Evolutionary conservation across 2,329 filamentous ascomycete species (phyloP).

Genomic region (Xylaria sp.): DNA sequence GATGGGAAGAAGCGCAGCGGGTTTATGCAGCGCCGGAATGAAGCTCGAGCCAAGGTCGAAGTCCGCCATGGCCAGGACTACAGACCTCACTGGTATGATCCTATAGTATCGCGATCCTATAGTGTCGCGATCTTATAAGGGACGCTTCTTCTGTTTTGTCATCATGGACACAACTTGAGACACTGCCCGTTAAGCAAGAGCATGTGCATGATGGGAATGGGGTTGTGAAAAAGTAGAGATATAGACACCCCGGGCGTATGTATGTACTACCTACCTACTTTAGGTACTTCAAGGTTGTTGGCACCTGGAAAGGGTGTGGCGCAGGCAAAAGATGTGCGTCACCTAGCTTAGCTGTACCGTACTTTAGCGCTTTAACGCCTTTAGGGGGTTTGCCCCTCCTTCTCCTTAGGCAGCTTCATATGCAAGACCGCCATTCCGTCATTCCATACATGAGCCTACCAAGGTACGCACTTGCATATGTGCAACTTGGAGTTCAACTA

Average conservation of each 20-base stretch:
- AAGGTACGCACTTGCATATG: constrained; percentile 26
- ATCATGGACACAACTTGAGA: constrained; percentile 21
- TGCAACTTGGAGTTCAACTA: constrained; percentile 7
- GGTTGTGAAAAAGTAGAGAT: neutral
- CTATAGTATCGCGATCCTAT: constrained; percentile 23
- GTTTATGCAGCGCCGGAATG: constrained; percentile 88
- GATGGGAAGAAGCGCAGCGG: constrained; percentile 84
- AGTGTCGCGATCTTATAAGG: constrained; percentile 14
- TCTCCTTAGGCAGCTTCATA: constrained; percentile 23
- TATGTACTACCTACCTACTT: neutral
- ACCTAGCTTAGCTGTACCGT: constrained; percentile 20
- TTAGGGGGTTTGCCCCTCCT: constrained; percentile 33
- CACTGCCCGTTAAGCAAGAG: neutral
- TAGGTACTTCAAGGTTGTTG: neutral
- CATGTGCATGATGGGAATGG: constrained; percentile 8
- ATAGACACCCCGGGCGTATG: constrained; percentile 14
- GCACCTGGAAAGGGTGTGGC: constrained; percentile 24
- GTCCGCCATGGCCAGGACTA: constrained; percentile 60
- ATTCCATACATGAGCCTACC: constrained; percentile 31
- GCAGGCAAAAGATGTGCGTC: constrained; percentile 34
- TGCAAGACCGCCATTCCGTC: constrained; percentile 16
- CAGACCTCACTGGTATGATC: constrained; percentile 10
- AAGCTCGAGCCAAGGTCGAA: constrained; percentile 68
- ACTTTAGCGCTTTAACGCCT: neutral
- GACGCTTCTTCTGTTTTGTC: neutral